Conservation (phyloP, 2,329 filamentous ascomycete species). For the Blastomyces parvus region DNA sequence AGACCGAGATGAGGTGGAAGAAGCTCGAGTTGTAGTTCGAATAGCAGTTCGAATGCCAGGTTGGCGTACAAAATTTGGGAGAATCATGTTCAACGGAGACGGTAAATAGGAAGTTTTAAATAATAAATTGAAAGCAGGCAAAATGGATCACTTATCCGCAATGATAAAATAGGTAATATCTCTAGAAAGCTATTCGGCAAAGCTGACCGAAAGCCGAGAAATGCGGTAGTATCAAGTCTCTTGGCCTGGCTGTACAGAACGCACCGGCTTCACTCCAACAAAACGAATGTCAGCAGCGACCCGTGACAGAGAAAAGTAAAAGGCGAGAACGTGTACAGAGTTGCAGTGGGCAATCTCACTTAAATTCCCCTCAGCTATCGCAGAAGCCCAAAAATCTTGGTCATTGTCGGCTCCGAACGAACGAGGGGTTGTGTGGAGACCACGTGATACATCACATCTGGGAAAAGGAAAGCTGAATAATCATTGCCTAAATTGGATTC, state of each 20-base stretch:
- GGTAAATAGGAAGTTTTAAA: background rate
- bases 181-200: background rate
- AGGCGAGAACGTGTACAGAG: too few relatives aligned
- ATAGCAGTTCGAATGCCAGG: background rate
- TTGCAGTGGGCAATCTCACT: background rate
- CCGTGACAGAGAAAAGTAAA: too few relatives aligned
- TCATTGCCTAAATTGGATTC: too few relatives aligned
- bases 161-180: background rate
- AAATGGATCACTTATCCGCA: background rate
- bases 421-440: too few relatives aligned
- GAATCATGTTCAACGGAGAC: background rate
- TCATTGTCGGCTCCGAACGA: too few relatives aligned
- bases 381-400: background rate
- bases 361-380: background rate
- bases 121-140: background rate
- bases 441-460: too few relatives aligned
- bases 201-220: background rate
- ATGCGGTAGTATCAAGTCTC: background rate
- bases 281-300: background rate
- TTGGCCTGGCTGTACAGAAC: background rate
- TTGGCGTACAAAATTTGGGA: background rate
- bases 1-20: slow-evolving; percentile 20
- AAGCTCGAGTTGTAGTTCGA: background rate
- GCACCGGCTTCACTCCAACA: background rate
- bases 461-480: too few relatives aligned